Conservation (phyloP, 768 basidiomycete species). For the Trametes meyenii region DNA sequence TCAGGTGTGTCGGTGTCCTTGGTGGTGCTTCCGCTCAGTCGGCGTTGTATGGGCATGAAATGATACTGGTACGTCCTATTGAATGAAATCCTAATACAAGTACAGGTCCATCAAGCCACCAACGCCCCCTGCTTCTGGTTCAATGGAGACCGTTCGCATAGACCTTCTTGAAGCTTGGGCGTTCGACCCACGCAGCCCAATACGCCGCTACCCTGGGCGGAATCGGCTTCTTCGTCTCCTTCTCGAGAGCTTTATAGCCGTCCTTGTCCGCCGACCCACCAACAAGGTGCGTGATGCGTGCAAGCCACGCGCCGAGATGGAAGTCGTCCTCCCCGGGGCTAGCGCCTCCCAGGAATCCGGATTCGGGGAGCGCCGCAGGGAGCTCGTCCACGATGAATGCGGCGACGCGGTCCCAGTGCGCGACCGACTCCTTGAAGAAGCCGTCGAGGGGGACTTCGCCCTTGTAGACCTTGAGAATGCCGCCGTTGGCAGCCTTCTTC, state of each 20-base stretch:
- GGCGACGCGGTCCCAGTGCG: constrained; percentile 43
- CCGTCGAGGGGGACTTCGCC: constrained; percentile 39
- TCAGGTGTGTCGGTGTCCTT: too few relatives aligned
- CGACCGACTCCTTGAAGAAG: constrained; percentile 44
- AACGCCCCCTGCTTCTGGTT: not conserved
- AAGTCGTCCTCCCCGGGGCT: constrained; percentile 56
- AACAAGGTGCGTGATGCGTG: constrained; percentile 44
- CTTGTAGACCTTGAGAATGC: constrained; percentile 45
- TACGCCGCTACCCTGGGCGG: constrained; percentile 44
- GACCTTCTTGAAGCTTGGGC: constrained; percentile 45
- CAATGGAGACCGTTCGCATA: constrained; percentile 50
- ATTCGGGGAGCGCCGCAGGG: constrained; percentile 42
- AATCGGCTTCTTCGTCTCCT: constrained; percentile 40
- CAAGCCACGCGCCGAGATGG: constrained; percentile 57
- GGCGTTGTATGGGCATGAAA: not conserved
- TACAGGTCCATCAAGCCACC: not conserved
- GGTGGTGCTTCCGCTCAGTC: not conserved
- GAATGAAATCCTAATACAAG: not conserved
- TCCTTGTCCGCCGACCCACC: constrained; percentile 43
- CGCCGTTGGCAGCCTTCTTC: constrained; percentile 45
- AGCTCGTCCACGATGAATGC: constrained; percentile 45
- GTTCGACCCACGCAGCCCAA: constrained; percentile 47
- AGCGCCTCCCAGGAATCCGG: constrained; percentile 51
- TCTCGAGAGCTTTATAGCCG: constrained; percentile 42
- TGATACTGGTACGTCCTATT: not conserved